Evolutionary conservation across 495 filamentous ascomycete species (phyloP).

Genomic region (Penicillium odoratum): DNA sequence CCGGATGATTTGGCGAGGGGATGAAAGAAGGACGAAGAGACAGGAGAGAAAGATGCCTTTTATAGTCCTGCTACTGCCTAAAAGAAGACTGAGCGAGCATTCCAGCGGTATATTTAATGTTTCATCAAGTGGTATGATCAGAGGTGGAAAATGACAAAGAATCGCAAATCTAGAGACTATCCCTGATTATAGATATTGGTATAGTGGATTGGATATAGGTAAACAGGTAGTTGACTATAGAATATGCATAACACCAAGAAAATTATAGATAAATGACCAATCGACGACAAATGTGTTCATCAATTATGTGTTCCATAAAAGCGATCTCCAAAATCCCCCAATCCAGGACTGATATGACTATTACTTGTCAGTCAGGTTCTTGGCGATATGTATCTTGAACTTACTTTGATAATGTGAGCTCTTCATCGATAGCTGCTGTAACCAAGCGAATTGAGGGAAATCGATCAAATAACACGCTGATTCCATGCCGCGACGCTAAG

Average conservation of each 20-base stretch:
- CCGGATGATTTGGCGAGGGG: too few species aligned
- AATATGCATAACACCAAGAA: too few species aligned
- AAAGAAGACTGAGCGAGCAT: too few species aligned
- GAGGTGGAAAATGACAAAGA: background rate
- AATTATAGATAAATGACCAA: too few species aligned
- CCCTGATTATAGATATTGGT: too few species aligned
- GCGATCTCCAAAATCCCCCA: constrained; percentile 22
- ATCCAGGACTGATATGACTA: constrained; percentile 17
- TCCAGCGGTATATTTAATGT: too few species aligned
- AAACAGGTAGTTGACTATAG: too few species aligned
- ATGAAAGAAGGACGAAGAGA: too few species aligned
- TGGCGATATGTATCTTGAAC: background rate
- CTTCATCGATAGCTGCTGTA: constrained; percentile 17
- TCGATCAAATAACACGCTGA: constrained; percentile 5
- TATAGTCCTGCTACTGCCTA: too few species aligned
- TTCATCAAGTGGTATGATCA: background rate
- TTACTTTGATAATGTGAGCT: constrained; percentile 11
- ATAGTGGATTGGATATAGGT: too few species aligned
- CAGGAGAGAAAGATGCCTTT: too few species aligned
- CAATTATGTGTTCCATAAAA: constrained; percentile 15
- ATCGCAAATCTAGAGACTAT: too few species aligned
- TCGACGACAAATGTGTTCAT: background rate
- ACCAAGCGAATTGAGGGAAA: constrained; percentile 17
- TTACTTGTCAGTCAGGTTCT: background rate
- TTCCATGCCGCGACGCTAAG: constrained; percentile 8